A percentile compares a stretch with the other conserved stretches of the same genome.
These are phyloP conservation scores for Tolypocladium endophyticum DNA, from an alignment of 2,329 filamentous ascomycete species.

Conservation along the genomic window DNA sequence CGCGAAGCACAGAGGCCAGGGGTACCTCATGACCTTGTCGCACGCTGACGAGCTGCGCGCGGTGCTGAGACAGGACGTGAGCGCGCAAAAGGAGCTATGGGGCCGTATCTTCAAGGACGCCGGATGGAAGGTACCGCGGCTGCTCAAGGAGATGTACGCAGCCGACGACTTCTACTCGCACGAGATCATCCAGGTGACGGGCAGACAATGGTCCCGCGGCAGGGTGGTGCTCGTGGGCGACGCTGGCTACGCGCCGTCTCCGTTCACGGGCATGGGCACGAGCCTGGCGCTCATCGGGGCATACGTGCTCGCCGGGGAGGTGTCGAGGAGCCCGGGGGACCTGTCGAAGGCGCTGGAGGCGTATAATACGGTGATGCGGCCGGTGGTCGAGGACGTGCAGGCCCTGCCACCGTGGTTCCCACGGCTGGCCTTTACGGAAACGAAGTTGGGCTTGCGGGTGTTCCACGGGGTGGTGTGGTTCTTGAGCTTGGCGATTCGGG, in stretches of 20 bases:
- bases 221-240: constrained; percentile 37
- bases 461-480: constrained; percentile 6
- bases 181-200: constrained; percentile 29
- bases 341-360: constrained; percentile 17
- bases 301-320: constrained; percentile 39
- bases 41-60: constrained; percentile 16
- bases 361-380: constrained; percentile 30
- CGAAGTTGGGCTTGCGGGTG: constrained; percentile 14
- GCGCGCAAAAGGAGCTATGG: constrained; percentile 27
- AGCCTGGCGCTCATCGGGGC: constrained; percentile 32
- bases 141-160: constrained; percentile 23
- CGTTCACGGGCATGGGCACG: constrained; percentile 37
- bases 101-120: constrained; percentile 28
- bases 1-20: constrained; percentile 10
- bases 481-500: neutral
- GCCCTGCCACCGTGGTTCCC: constrained; percentile 17
- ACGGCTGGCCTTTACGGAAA: constrained; percentile 14
- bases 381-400: constrained; percentile 28
- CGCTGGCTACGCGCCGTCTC: constrained; percentile 34
- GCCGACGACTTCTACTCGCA: constrained; percentile 34
- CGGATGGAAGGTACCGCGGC: constrained; percentile 32
- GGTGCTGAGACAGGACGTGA: constrained; percentile 9
- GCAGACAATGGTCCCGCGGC: constrained; percentile 21
- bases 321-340: constrained; percentile 14
- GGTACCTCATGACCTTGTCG: constrained; percentile 16